Percentiles rank a stretch among this genome's conserved stretches.
These are phyloP conservation scores for Penicillium sp. DNA, from an alignment of 2,329 filamentous ascomycete species.

Conservation along the genomic window DNA sequence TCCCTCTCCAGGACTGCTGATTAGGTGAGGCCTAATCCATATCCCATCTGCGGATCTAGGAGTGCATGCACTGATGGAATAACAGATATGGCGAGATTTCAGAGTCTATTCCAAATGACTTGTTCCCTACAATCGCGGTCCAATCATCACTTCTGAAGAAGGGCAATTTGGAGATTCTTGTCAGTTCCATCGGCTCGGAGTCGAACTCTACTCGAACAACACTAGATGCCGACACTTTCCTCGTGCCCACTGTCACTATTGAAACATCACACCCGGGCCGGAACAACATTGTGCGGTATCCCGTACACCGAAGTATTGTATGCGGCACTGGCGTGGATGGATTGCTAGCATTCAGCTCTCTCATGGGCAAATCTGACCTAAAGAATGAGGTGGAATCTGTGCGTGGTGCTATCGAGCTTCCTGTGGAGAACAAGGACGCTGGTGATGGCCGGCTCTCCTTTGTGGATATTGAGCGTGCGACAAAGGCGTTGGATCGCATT, in stretches of 20 bases:
- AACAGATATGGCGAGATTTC: slow-evolving; percentile 55
- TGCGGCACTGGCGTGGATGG: slow-evolving; percentile 72
- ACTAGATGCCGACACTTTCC: slow-evolving; percentile 59
- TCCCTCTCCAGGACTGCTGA: slow-evolving; percentile 58
- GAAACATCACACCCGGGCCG: slow-evolving; percentile 63
- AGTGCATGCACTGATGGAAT: background rate
- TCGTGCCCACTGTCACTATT: slow-evolving; percentile 75
- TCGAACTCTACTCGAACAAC: slow-evolving; percentile 50
- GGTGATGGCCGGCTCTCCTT: slow-evolving; percentile 41
- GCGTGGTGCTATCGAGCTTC: slow-evolving; percentile 41
- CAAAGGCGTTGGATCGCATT: slow-evolving; percentile 64
- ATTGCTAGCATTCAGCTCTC: slow-evolving; percentile 45
- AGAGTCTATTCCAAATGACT: slow-evolving; percentile 48
- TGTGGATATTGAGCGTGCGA: slow-evolving; percentile 65
- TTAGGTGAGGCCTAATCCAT: slow-evolving; percentile 50
- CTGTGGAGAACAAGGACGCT: slow-evolving; percentile 46
- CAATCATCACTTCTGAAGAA: slow-evolving; percentile 57
- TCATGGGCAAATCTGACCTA: slow-evolving; percentile 32
- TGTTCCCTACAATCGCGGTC: slow-evolving; percentile 56
- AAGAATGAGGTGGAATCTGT: slow-evolving; percentile 33
- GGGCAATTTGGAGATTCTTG: slow-evolving; percentile 61
- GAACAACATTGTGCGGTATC: slow-evolving; percentile 69
- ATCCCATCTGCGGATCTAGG: background rate
- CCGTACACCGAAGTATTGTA: slow-evolving; percentile 78
- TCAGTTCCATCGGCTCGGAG: slow-evolving; percentile 53